phyloP scores from a whole-genome alignment of 371 early-diverging fungal species.

The Mortierella polycephala region DNA sequence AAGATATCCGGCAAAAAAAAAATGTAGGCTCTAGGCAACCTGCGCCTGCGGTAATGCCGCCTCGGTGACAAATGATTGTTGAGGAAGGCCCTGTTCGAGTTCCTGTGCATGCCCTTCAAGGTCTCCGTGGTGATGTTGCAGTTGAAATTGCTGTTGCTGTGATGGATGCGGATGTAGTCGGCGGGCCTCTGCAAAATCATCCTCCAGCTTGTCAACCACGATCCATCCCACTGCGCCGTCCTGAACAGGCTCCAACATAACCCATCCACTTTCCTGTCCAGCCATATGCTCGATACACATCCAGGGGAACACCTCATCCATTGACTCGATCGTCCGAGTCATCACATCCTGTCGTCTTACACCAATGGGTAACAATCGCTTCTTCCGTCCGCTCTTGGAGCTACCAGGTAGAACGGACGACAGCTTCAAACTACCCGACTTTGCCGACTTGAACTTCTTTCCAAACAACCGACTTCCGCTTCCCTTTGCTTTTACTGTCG shows the following conservation, averaged over 20 bases:
- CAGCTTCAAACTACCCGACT: slow-evolving; percentile 9
- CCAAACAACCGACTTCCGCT: slow-evolving; percentile 31
- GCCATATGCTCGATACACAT: slow-evolving; percentile 55
- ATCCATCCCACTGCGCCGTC: slow-evolving; percentile 54
- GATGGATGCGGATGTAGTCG: too few relatives aligned
- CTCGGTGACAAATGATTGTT: too few relatives aligned
- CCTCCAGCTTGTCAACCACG: slow-evolving; percentile 42
- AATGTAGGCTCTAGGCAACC: too few relatives aligned
- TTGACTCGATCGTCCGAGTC: slow-evolving; percentile 44
- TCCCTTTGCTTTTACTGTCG: slow-evolving; percentile 8
- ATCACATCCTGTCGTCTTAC: slow-evolving; percentile 46
- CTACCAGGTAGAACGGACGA: not conserved
- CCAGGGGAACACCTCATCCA: slow-evolving; percentile 55
- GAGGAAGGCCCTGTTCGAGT: too few relatives aligned
- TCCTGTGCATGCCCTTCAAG: too few relatives aligned
- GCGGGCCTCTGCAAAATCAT: not conserved
- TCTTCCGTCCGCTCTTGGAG: slow-evolving; percentile 20
- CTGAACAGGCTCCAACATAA: slow-evolving; percentile 49
- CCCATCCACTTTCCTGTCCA: slow-evolving; percentile 50
- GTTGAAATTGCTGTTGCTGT: too few relatives aligned
- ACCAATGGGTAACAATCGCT: slow-evolving; percentile 31
- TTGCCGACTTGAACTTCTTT: slow-evolving; percentile 24
- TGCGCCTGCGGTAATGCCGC: too few relatives aligned
- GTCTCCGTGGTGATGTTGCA: too few relatives aligned
- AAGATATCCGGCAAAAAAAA: too few relatives aligned